Evolutionary conservation across 2,329 filamentous ascomycete species (phyloP), one percentile per base, ranked within the genome.

Genomic region (Endoconidiophora polonica): DNA sequence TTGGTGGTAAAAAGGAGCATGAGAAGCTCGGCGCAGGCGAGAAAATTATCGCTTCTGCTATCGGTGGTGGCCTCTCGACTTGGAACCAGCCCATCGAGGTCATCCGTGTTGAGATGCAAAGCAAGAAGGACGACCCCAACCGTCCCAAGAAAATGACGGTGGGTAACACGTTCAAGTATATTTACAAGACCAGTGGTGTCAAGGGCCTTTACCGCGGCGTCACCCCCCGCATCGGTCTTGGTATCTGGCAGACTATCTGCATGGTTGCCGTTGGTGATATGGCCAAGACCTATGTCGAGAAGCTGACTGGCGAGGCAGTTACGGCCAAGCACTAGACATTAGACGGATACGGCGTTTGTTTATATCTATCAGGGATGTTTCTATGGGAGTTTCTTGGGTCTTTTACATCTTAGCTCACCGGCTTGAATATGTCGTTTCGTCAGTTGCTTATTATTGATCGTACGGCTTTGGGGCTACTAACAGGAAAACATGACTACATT

Each of bases 71-170:
- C 64, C 74, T 98, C 60, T 87, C 81, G 55, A 91, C 91, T 57
- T 98, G 91, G 91, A 98, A 98, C 71, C 91, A 98, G 76, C 91
- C 91, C 55, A 98, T 98, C 65, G 91, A 98, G 77, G 91, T 98
- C 64, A 95, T 98, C 65, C 86, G 91, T 57, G 90, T 98, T 55
- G 91, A 98, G 77, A 95, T 98, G 86, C 91, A 98, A 79, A 94
- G 86, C 72, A 96, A 95, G 81, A 95, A 83, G 60, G 86, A 84
- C 60, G 91, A 98, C 65, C 88, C 91, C 54, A 96, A 96, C 74
- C 83, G 91, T 48, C 91, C 91, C 59, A 94, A 94, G 80, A 98
- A 98, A 73, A 82, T 98, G 83, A 96, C 87, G 46, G 91, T 98
- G 55, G 85, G 81, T 59, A 94, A 87, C 68, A 81, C 79, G 51